Base-by-base conservation (phyloP, 2,329 filamentous ascomycete species). In the Corynespora cassiicola region DNA sequence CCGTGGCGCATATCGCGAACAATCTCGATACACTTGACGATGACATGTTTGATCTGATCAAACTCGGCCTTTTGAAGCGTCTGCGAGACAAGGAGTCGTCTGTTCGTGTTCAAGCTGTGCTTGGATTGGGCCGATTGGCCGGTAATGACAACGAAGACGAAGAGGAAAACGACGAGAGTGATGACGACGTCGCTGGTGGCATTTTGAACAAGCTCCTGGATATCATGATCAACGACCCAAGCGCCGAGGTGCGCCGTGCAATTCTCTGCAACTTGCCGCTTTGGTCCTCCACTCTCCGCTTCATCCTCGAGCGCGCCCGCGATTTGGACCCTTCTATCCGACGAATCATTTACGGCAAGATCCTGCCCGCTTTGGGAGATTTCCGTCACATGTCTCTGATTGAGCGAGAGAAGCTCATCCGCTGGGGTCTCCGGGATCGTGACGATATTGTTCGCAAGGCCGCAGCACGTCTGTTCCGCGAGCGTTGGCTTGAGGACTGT, bases 401-500 rank as follows among this genome's bases (percentile, higher is more conserved):
- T 2, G 95, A 97, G 85, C 80, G 94, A 61, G 94, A 99, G 69
- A 97, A 97, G 69, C 78, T 99, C 20, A 79, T 99, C 18, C 83
- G 94, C 24, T 99, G 94, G 94, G 94, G 94, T 33, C 75, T 99
- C 25, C 84, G 91, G 24, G 94, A 99, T 65, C 83, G 94, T 67
- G 94, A 99, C 53, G 92, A 97, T 52, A 90, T 87, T 54, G 94
- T 99, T 9, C 84, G 91, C 35, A 95, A 96, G 66, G 92, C 92
- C 7, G 88, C 94, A 3, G 90, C 88, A 6, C 86, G 88, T 29
- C 76, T 97, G 6, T 99, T 99, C 72, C 84, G 87, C 45, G 91
- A 96, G 61, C 83, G 90, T n/a, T 99, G 94, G 94, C 92, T 99
- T 45, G 92, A 97, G 62, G 90, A 97, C 61, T 96, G 91, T 56